Evolutionary conservation across 106 monocot species (phyloP), one percentile per base, ranked within the genome.

Genomic region (Dendrobium chrysotoxum): DNA sequence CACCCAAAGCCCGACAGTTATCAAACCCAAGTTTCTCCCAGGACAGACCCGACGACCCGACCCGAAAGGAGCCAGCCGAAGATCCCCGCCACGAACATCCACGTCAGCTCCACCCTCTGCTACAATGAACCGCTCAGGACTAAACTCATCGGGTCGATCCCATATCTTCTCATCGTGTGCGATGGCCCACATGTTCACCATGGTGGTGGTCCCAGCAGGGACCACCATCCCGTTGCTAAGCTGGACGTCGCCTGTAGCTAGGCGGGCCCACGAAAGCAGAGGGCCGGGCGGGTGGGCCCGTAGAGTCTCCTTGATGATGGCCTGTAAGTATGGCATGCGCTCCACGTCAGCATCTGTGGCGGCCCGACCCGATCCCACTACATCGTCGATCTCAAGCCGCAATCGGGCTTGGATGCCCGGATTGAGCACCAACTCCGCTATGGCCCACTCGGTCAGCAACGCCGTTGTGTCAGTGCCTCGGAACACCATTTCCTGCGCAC

Each of bases 121-220:
- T 3, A 13, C 83, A 20, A 86, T 1, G 75, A 91, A 91, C 58
- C 88, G 41, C 53, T 79, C 81, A 1, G 91, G 91, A 17, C 25
- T 0, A 80, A 86, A 91, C 54, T 66, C 40, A 0, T 77, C 75
- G 1, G 91, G 81, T 3, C 53, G 13, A 53, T 81, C 50, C 91
- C 91, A 91, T 46, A 91, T 81, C 5, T 8, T 41, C 1, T 79
- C 75, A 75, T 91, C 91, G 82, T 91, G 91, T 1, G 88, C 82
- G 67, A 91, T 91, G 53, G 88, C 84, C 91, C 91, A 91, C 88
- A 91, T 88, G 91, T 91, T 91, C 44, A 91, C 88, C 91, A 91
- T 88, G 71, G 88, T 82, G 3, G 91, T 91, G 17, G 91, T 91
- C 16, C 86, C 86, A 0, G 82, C 82, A 1, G 91, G 91, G 42